phyloP scores from a whole-genome alignment of 164 flowering plant species.

The Hamamelis virginiana region DNA sequence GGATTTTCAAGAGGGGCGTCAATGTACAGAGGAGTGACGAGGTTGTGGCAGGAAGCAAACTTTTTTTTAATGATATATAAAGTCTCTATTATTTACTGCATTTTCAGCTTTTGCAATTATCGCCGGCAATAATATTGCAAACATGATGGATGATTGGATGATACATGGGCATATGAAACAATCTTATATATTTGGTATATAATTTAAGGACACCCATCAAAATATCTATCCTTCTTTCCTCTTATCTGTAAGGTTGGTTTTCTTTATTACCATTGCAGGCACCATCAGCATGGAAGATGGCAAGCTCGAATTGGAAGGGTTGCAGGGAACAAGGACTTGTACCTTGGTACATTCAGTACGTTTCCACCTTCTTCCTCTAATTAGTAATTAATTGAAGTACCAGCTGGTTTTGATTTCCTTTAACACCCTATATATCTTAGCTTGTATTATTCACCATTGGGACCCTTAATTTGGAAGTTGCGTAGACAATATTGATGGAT shows the following conservation, averaged over 20 bases:
- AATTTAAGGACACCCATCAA: slow-evolving; percentile 9
- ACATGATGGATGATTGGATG: slow-evolving; percentile 21
- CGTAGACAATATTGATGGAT: neutral
- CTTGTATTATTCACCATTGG: no score
- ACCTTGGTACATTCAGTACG: slow-evolving; percentile 94
- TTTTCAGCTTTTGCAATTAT: slow-evolving; percentile 40
- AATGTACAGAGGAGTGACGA: slow-evolving; percentile 89
- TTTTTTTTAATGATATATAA: slow-evolving; percentile 26
- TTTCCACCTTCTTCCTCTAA: neutral
- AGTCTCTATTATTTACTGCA: slow-evolving; percentile 31
- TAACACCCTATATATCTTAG: neutral
- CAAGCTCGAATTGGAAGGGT: slow-evolving; percentile 93
- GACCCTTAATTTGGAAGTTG: no score
- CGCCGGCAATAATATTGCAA: slow-evolving; percentile 20
- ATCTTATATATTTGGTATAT: slow-evolving; percentile 1
- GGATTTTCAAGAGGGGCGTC: slow-evolving; percentile 97
- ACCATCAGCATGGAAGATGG: slow-evolving; percentile 95
- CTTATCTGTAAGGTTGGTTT: slow-evolving; percentile 6
- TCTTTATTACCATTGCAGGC: slow-evolving; percentile 38
- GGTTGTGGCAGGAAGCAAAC: slow-evolving; percentile 38
- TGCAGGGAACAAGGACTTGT: slow-evolving; percentile 95
- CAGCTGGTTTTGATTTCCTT: neutral
- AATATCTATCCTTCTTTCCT: slow-evolving; percentile 10
- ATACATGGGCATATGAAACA: neutral
- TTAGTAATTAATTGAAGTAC: no score